Base-by-base conservation (phyloP, 1,139 yeast genomes). In the Lodderomyces metapsilosis region DNA sequence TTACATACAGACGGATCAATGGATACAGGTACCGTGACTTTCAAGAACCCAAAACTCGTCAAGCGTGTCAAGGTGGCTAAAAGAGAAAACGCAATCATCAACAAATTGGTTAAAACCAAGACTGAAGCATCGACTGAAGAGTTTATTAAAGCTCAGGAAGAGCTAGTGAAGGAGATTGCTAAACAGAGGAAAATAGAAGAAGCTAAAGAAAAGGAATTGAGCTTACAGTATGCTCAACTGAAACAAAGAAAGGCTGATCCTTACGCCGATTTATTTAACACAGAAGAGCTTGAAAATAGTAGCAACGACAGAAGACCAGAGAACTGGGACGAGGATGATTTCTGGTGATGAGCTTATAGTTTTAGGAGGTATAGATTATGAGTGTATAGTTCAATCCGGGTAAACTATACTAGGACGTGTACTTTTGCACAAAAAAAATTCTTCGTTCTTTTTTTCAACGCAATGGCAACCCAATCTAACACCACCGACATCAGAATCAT, bases 1-100 rank as follows among this genome's bases (percentile, higher is more conserved):
- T 66, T 88, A 43, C 74, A 76, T 39, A 84, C 86, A 48, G 82
- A 80, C 43, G 85, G 84, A 4, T 76, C 78, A 32, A 87, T 86
- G 95, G 89, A 80, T 39, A 78, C 77, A n/a, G 96, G 95, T 4
- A 88, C 89, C 36, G 95, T 87, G 4, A 78, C 88, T 1, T 88
- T 86, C 60, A 69, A 75, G 37, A 80, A 82, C 42, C 72, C 72
- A 3, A 71, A 73, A 46, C 62, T 64, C 40, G 83, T 84, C 24
- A 78, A 70, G 49, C 71, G 80, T 47, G 60, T 80, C 21, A 74
- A 71, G 49, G 74, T 88, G 25, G 74, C 72, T 41, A 75, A 74
- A 37, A 74, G 83, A 45, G 82, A 83, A 37, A 85, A 83, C 52
- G 64, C 76, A n/a, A 66, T 84, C 2, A 58, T 87, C 38, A 87